Conservation (phyloP, 441 rosid species). For the Gossypium laxum region DNA sequence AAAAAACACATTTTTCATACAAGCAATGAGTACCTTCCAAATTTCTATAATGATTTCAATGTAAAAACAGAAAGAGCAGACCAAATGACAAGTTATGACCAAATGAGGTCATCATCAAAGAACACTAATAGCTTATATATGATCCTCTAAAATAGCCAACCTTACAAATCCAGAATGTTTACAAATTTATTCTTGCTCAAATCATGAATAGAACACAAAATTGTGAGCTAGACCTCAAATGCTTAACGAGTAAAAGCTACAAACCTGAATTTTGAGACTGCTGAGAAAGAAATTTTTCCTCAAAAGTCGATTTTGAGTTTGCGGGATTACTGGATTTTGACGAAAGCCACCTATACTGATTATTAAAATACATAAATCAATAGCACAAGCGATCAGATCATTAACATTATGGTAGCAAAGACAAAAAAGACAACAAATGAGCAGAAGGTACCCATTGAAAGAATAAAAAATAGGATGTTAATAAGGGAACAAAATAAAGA, state of each 20-base stretch:
- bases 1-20: slow-evolving; percentile 6
- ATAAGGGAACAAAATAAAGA: slow-evolving; percentile 4
- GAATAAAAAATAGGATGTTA: neutral
- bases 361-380: slow-evolving; percentile 26
- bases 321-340: slow-evolving; percentile 58
- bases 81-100: neutral
- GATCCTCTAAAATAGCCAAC: neutral
- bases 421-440: neutral
- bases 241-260: slow-evolving; percentile 14
- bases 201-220: slow-evolving; percentile 10
- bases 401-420: neutral
- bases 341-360: slow-evolving; percentile 99
- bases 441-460: neutral
- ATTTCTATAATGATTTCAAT: neutral
- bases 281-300: slow-evolving; percentile 93
- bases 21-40: neutral
- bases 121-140: neutral
- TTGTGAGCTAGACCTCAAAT: neutral
- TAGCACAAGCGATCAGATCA: slow-evolving; percentile 10
- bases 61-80: neutral
- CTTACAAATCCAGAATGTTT: slow-evolving; percentile 4
- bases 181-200: neutral
- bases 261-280: slow-evolving; percentile 91
- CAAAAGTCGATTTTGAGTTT: slow-evolving; percentile 67
- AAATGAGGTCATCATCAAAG: neutral